Base-by-base conservation (phyloP, 2,329 filamentous ascomycete genomes). In the Fusarium sp. region DNA sequence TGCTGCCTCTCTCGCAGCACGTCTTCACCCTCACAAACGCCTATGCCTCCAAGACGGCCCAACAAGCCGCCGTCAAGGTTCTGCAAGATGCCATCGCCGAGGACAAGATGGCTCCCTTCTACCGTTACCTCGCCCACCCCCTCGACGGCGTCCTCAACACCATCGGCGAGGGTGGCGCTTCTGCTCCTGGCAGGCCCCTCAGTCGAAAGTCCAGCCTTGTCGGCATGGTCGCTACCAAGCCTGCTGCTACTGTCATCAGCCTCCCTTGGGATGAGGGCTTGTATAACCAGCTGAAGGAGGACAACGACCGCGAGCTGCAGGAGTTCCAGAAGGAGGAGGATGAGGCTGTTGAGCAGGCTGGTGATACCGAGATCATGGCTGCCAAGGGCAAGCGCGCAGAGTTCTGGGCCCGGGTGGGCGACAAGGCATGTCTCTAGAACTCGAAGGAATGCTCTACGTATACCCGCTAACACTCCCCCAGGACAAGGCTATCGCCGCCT, bases 361-460 rank as follows among this genome's bases (percentile, higher is more conserved):
- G 97, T 65, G 97, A 99, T 80, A 98, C 95, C 14, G 97, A 99
- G 86, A 92, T 99, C 75, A 92, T 96, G 85, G 94, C 95, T 66
- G 97, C 95, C 76, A 92, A 94, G 84, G 95, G 95, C 77, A 98
- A 98, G 89, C 90, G 95, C 79, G 97, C 97, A 70, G 97, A 99
- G 84, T 97, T 98, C 84, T 98, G 94, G 90, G 96, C 97, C 70
- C 91, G 95, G 76, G 94, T 98, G 74, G 96, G 95, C 78, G 97
- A 99, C 86, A 98, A 98, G 92, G 95, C 95, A 84, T 72, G 83
- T 76, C 7, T 41, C 27, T 27, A 18, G 13, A 3, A n/a, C 52
- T 35, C 1, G 20, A 14, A 35, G n/a, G 16, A n/a, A 59, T 59
- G 50, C 16, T 35, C 43, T 23, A 34, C 25, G 34, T 37, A 41